Base-by-base conservation (phyloP, 2,329 filamentous ascomycete species). In the Trichoderma simmonsii region DNA sequence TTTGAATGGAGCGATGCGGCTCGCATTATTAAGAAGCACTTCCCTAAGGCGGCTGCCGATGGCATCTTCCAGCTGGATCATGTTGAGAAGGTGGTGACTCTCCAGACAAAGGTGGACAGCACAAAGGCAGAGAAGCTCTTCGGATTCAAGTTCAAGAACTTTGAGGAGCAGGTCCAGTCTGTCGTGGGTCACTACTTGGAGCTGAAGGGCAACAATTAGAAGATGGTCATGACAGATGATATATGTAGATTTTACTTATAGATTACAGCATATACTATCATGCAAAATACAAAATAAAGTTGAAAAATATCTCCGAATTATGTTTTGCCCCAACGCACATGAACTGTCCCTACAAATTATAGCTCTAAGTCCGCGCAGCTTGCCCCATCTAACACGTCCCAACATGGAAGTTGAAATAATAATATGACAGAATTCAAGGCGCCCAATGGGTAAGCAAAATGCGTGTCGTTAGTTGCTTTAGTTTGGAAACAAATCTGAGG, bases 161-260 rank as follows among this genome's bases (percentile, higher is more conserved):
- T 78, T 57, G 80, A 82, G 70, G 79, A 81, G 72, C 79, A 81
- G 62, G 78, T 82, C 6, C 77, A 77, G 51, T 79, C 77, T 57
- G 77, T 81, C 7, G 77, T 79, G 7, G 76, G 75, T 14, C 80
- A 83, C 69, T 82, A 80, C 70, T 69, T 82, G 8, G 77, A 79
- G 71, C 74, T 82, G 26, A 28, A 54, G 36, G 62, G 69, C 26
- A 61, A 62, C 9, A 62, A 70, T 28, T 69, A 69, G 14, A 43
- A 2, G 7, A 4, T 15, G 21, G 5, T 7, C 15, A 24, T 8
- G 14, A n/a, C 8, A n/a, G 6, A 36, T 30, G 32, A 21, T 15
- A 12, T 14, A 3, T 24, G n/a, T 14, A 61, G 26, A 12, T 0
- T 14, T 61, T 3, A 8, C 15, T 21, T 24, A 61, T 21, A 34